Percentiles rank a stretch among this genome's conserved stretches.
Conservation (phyloP, 2,329 filamentous ascomycete genomes). For the Dactylellina drechsleri region DNA sequence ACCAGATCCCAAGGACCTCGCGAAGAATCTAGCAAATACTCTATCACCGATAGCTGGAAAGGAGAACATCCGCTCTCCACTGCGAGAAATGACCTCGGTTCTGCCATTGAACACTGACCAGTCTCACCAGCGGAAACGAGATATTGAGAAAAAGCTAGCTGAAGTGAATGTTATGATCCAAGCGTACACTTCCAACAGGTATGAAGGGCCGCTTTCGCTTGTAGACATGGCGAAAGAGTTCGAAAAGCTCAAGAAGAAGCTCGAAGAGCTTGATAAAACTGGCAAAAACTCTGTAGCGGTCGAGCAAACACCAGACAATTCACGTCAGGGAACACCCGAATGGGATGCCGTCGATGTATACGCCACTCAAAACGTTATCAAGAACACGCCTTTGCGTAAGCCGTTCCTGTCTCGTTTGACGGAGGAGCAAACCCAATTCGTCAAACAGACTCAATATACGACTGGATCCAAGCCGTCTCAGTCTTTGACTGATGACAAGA, state of each 20-base stretch:
- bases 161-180: constrained; percentile 39
- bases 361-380: constrained; percentile 40
- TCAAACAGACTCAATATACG: constrained; percentile 47
- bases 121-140: constrained; percentile 16
- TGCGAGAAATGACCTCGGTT: constrained; percentile 12
- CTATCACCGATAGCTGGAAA: constrained; percentile 31
- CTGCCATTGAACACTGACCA: not conserved
- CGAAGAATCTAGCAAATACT: constrained; percentile 33
- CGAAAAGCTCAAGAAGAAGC: constrained; percentile 39
- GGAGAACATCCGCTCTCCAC: constrained; percentile 37
- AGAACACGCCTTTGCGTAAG: constrained; percentile 35
- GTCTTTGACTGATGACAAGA: constrained; percentile 12
- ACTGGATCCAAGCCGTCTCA: constrained; percentile 34
- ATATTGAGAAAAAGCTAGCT: constrained; percentile 37
- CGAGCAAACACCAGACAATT: constrained; percentile 26
- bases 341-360: constrained; percentile 43
- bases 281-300: constrained; percentile 11
- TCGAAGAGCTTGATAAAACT: constrained; percentile 16
- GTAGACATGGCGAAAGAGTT: constrained; percentile 50
- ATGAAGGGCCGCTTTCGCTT: constrained; percentile 34
- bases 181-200: constrained; percentile 35
- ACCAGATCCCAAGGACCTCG: constrained; percentile 38
- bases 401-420: constrained; percentile 24
- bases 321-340: constrained; percentile 23
- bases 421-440: constrained; percentile 39